Conservation (phyloP, 768 basidiomycete genomes). For the Hypholoma sublateritium region DNA sequence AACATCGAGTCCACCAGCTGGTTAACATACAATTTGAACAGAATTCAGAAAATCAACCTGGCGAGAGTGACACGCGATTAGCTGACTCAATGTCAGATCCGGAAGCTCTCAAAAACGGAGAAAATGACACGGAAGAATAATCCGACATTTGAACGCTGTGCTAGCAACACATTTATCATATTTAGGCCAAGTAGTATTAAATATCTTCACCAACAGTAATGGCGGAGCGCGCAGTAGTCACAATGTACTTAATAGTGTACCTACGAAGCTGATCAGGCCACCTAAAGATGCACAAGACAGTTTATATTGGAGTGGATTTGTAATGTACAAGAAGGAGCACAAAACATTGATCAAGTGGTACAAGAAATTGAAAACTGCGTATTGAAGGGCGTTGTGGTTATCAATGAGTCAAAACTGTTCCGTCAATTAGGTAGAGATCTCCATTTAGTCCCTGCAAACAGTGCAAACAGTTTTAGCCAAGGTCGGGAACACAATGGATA, state of each 20-base stretch:
- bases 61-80: slow-evolving; percentile 3
- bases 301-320: too few species aligned
- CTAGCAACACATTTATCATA: neutral
- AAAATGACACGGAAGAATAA: neutral
- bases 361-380: neutral
- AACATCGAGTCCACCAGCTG: neutral
- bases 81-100: slow-evolving; percentile 1
- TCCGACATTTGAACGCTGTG: neutral
- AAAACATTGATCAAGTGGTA: neutral
- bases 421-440: slow-evolving; percentile 58
- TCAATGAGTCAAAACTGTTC: slow-evolving; percentile 37
- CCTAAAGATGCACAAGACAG: too few species aligned
- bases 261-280: too few species aligned
- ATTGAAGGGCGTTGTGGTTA: too few species aligned
- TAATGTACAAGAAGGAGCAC: neutral
- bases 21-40: neutral
- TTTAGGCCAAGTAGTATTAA: neutral
- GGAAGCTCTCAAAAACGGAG: neutral
- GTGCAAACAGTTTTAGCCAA: neutral
- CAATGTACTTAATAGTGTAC: too few species aligned
- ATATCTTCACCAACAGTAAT: slow-evolving; percentile 6
- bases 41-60: neutral
- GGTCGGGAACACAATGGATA: neutral
- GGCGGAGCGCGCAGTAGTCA: too few species aligned
- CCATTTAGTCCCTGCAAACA: slow-evolving; percentile 50